Conservation (phyloP, 352 stramenopile species). For the Globisporangium polare region DNA sequence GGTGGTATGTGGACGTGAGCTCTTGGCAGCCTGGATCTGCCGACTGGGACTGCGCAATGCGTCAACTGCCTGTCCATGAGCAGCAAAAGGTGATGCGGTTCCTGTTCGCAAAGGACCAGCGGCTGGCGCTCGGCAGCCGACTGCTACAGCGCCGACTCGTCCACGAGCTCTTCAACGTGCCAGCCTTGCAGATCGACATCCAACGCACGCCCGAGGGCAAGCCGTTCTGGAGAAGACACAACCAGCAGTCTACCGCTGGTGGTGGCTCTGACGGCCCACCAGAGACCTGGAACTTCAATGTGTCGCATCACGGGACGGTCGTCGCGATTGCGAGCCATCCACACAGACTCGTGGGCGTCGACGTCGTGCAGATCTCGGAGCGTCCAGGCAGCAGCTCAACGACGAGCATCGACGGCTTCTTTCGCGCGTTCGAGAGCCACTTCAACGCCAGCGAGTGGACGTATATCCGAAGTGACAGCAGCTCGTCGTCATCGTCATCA, state of each 20-base stretch:
- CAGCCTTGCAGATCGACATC: slow-evolving; percentile 41
- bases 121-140: slow-evolving; percentile 59
- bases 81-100: slow-evolving; percentile 50
- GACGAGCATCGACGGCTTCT: slow-evolving; percentile 35
- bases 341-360: slow-evolving; percentile 50
- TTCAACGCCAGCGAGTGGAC: slow-evolving; percentile 62
- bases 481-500: no score
- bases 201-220: slow-evolving; percentile 61
- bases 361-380: slow-evolving; percentile 59
- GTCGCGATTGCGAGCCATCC: slow-evolving; percentile 57
- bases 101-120: slow-evolving; percentile 64
- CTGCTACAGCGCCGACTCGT: slow-evolving; percentile 57
- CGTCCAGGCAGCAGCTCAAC: slow-evolving; percentile 22
- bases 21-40: slow-evolving; percentile 30
- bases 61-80: slow-evolving; percentile 33
- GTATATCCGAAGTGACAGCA: slow-evolving; percentile 32
- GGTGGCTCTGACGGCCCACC: background rate
- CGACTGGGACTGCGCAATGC: slow-evolving; percentile 33
- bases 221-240: slow-evolving; percentile 41
- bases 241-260: background rate
- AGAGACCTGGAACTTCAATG: slow-evolving; percentile 73
- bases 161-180: slow-evolving; percentile 26
- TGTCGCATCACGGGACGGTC: slow-evolving; percentile 69
- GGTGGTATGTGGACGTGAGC: slow-evolving; percentile 40
- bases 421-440: slow-evolving; percentile 49